Evolutionary conservation across 208 protist genomes (phyloP).

Genomic region (Trypanosoma lewisi): DNA sequence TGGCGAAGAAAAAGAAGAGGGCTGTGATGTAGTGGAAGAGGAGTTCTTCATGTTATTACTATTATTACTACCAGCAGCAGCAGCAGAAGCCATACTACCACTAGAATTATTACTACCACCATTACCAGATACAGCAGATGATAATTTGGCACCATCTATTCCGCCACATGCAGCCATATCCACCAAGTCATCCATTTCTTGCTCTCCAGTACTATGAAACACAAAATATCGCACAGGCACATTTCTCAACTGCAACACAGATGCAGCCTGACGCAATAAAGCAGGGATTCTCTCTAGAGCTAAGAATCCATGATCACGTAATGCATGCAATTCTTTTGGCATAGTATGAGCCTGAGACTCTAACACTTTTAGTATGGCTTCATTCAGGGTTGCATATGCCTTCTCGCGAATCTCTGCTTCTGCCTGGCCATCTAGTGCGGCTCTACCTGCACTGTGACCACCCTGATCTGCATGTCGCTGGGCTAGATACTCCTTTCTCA

Average conservation of each 20-base stretch:
- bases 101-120: too few relatives aligned
- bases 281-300: conserved; percentile 67
- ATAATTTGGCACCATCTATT: not conserved
- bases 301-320: conserved; percentile 66
- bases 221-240: conserved; percentile 83
- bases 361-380: conserved; percentile 66
- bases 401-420: conserved; percentile 64
- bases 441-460: conserved; percentile 1
- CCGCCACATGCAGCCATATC: not conserved
- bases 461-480: conserved; percentile 14
- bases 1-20: too few relatives aligned
- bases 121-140: too few relatives aligned
- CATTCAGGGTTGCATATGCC: conserved; percentile 59
- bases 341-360: conserved; percentile 37
- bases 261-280: conserved; percentile 53
- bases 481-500: conserved; percentile 52
- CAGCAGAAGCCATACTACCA: too few relatives aligned
- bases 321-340: conserved; percentile 45
- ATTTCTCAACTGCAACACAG: conserved; percentile 55
- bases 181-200: conserved; percentile 1
- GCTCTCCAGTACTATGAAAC: conserved; percentile 67
- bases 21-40: too few relatives aligned
- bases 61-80: too few relatives aligned
- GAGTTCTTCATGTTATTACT: too few relatives aligned
- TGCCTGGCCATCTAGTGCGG: conserved; percentile 39